phyloP scores from a whole-genome alignment of 345 rosid species.

The Luvunga scandens region DNA sequence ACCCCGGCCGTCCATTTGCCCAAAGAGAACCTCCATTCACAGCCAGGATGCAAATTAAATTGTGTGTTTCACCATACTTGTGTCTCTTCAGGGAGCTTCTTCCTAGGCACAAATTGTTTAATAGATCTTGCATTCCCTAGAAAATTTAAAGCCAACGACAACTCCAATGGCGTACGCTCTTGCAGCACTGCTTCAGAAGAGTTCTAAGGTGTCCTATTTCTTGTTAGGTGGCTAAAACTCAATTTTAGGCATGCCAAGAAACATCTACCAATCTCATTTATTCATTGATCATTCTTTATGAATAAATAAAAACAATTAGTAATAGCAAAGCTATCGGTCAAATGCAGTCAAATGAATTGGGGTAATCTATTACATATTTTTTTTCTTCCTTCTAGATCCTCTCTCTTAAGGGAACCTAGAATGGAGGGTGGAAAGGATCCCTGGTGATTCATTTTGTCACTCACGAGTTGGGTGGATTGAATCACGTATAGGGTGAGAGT shows the following conservation, averaged over 20 bases:
- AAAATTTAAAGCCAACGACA: neutral
- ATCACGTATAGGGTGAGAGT: no score
- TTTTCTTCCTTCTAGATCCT: no score
- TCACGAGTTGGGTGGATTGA: no score
- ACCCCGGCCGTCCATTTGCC: neutral
- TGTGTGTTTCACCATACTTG: neutral
- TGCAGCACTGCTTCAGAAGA: neutral
- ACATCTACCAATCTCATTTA: neutral
- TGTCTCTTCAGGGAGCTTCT: neutral
- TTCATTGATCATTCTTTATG: neutral
- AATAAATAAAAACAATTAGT: no score
- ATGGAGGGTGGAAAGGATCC: no score
- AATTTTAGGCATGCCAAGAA: neutral
- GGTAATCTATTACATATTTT: no score
- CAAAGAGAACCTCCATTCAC: neutral
- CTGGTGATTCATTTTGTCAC: no score
- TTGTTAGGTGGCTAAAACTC: neutral
- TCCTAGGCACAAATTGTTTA: neutral
- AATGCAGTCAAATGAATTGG: no score
- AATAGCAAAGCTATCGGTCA: neutral
- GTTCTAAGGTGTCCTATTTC: neutral
- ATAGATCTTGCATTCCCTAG: neutral
- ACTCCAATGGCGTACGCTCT: neutral
- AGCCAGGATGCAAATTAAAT: neutral
- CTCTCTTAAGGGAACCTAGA: no score